phyloP scores from a whole-genome alignment of 2,329 filamentous ascomycete genomes.

The Pseudogymnoascus sp. region DNA sequence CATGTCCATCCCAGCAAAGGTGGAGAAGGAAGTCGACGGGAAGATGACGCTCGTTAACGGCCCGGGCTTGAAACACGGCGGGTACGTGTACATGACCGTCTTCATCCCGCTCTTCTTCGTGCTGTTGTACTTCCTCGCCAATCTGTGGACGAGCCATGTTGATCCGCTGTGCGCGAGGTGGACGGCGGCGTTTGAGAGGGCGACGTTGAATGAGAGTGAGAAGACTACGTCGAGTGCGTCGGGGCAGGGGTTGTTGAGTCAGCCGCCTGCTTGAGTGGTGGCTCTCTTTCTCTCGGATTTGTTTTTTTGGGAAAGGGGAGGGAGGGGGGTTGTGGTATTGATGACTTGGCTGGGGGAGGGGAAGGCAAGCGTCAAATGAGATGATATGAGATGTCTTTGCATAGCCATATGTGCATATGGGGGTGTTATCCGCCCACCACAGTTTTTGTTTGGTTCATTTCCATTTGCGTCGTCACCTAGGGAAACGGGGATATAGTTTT shows the following conservation, averaged over 20 bases:
- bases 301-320: background rate
- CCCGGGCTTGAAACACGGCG: slow-evolving; percentile 31
- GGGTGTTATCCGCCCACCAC: background rate
- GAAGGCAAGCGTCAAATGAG: background rate
- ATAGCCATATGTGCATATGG: background rate
- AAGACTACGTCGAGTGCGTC: background rate
- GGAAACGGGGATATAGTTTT: background rate
- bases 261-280: background rate
- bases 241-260: background rate
- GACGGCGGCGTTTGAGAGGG: slow-evolving; percentile 32
- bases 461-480: background rate
- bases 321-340: background rate
- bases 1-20: slow-evolving; percentile 28
- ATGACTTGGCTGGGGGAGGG: background rate
- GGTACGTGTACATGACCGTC: slow-evolving; percentile 30
- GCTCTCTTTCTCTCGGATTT: background rate
- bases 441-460: background rate
- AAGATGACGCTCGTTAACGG: slow-evolving; percentile 23
- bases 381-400: background rate
- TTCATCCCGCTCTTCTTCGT: slow-evolving; percentile 38
- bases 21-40: slow-evolving; percentile 26
- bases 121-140: slow-evolving; percentile 37
- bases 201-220: slow-evolving; percentile 1
- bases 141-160: slow-evolving; percentile 44
- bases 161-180: slow-evolving; percentile 41